phyloP scores from a whole-genome alignment of 805 yeast species.

The Blastobotrys americana region DNA sequence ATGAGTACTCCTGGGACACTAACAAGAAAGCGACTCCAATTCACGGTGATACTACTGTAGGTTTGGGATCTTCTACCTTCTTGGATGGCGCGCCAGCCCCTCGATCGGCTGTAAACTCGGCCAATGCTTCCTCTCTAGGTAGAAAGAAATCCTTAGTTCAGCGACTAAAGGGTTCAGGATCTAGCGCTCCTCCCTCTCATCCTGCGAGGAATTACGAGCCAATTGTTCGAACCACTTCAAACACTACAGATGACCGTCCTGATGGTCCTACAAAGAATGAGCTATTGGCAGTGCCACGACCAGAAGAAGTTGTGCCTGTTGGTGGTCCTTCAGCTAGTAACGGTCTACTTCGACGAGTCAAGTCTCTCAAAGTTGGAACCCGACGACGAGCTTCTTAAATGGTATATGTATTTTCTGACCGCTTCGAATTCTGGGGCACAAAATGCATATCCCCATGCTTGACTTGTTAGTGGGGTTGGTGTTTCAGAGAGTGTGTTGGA shows the following conservation, averaged over 20 bases:
- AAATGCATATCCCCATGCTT: no score
- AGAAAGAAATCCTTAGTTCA: conserved; percentile 82
- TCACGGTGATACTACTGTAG: conserved; percentile 81
- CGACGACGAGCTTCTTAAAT: conserved; percentile 13
- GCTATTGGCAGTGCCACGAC: conserved; percentile 8
- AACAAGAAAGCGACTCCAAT: conserved; percentile 59
- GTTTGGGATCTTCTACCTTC: conserved; percentile 87
- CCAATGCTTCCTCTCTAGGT: conserved; percentile 43
- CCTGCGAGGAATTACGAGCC: conserved; percentile 9
- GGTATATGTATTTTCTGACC: background rate
- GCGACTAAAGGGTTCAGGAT: conserved; percentile 40
- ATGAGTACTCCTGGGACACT: conserved; percentile 51
- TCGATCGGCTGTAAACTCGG: conserved; percentile 32
- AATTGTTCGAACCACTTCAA: conserved; percentile 14
- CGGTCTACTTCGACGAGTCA: conserved; percentile 71
- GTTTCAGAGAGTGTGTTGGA: background rate
- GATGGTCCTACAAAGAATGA: conserved; percentile 20
- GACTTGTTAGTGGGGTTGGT: no score
- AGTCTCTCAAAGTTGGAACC: conserved; percentile 71
- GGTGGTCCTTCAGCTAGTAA: conserved; percentile 28
- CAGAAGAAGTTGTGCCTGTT: conserved; percentile 9
- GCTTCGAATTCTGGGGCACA: no score
- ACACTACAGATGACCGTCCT: conserved; percentile 10
- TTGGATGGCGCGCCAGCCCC: conserved; percentile 94
- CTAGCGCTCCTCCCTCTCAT: background rate